Base-by-base conservation (phyloP, 306 rosid genomes). In the Medicago ruthenica region DNA sequence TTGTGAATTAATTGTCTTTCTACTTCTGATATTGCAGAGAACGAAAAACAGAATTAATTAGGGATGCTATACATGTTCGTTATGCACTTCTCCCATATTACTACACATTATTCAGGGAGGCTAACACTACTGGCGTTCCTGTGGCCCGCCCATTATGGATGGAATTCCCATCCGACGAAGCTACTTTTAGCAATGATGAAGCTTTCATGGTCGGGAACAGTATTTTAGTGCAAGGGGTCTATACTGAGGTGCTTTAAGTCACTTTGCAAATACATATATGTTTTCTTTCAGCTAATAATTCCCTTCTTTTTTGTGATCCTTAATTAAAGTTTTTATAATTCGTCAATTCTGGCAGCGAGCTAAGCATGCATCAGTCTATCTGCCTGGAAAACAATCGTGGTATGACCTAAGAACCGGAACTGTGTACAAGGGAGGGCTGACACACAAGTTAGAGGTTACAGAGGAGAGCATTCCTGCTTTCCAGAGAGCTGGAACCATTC, bases 111-210 rank as follows among this genome's bases (percentile, higher is more conserved):
- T 92, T 90, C 71, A 88, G 99, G 77, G 98, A 90, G 87, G 93
- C 99, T 76, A 92, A 90, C 83, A 74, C 82, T 40, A 92, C 85
- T 68, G 99, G 99, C 18, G 83, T 85, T 85, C 99, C 99, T 57
- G 92, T 95, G 61, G 76, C 83, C 16, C 97, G 99, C 73, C 97
- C 98, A 73, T 68, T 95, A 72, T 95, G 99, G 99, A 90, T 95
- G 99, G 99, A 95, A 76, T 95, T 95, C 86, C 93, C 99, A 72
- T 89, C 85, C 41, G 99, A 95, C 63, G 97, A 92, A 76, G 90
- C 87, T 75, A 95, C 99, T 73, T 95, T 92, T 81, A 87, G 73
- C 85, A 95, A 92, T 72, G 99, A 95, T 7, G 97, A 95, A 79
- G 98, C 99, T 73, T 88, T 95, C 77, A 89, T 95, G 99, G 96